Conservation (phyloP, 169 alveolate species). For the Plasmodium cynomolgi region DNA sequence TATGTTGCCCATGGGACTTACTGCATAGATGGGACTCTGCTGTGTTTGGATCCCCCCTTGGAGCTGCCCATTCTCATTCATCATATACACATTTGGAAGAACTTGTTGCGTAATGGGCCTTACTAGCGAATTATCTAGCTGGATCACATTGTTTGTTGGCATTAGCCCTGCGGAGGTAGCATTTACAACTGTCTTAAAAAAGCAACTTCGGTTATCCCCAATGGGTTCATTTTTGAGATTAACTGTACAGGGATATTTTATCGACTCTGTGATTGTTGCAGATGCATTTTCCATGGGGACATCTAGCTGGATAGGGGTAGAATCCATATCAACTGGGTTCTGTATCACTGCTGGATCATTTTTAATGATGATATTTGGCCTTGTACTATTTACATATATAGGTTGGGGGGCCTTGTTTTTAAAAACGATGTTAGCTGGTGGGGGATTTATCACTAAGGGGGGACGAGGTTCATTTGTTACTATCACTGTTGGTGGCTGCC, state of each 20-base stretch:
- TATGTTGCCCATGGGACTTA: slow-evolving; percentile 16
- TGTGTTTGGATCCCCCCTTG: slow-evolving; percentile 6
- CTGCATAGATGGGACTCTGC: background rate
- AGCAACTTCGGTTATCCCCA: slow-evolving; percentile 9
- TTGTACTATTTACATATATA: slow-evolving; percentile 82
- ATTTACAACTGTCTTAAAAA: background rate
- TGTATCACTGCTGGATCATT: slow-evolving; percentile 76
- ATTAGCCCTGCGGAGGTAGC: background rate
- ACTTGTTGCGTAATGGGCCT: slow-evolving; percentile 1
- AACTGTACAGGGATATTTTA: slow-evolving; percentile 36
- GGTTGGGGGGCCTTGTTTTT: slow-evolving; percentile 87
- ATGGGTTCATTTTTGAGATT: slow-evolving; percentile 19
- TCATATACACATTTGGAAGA: slow-evolving; percentile 38
- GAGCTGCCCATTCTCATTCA: slow-evolving; percentile 14
- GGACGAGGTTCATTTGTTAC: slow-evolving; percentile 85
- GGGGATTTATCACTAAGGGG: slow-evolving; percentile 86
- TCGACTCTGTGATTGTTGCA: slow-evolving; percentile 38
- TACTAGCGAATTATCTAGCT: slow-evolving; percentile 18
- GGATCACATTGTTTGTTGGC: slow-evolving; percentile 25
- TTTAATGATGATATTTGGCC: slow-evolving; percentile 85
- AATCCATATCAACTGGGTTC: slow-evolving; percentile 70
- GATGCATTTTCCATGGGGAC: slow-evolving; percentile 47
- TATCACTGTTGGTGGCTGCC: slow-evolving; percentile 86
- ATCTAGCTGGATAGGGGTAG: slow-evolving; percentile 76
- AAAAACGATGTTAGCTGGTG: slow-evolving; percentile 85